Evolutionary conservation across 306 rosid species (phyloP).

Genomic region (Myrica gale): DNA sequence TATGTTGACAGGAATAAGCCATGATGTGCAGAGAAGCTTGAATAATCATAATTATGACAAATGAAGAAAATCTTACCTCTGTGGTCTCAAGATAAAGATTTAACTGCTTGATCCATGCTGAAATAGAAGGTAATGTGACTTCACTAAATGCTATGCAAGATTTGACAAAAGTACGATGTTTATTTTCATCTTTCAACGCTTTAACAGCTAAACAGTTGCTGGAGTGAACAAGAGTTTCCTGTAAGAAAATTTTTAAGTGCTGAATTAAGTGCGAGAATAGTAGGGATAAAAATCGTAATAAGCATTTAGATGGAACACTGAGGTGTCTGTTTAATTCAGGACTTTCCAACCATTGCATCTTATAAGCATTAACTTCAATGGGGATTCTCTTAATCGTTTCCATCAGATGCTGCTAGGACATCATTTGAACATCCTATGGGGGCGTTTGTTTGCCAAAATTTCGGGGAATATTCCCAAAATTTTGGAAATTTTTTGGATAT

Average conservation of each 20-base stretch:
- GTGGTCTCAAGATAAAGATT: constrained; percentile 89
- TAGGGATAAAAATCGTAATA: not conserved
- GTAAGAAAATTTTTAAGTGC: constrained; percentile 38
- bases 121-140: constrained; percentile 84
- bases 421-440: no score
- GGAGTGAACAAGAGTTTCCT: constrained; percentile 87
- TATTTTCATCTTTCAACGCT: constrained; percentile 54
- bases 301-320: not conserved
- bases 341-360: constrained; percentile 11
- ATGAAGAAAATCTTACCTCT: constrained; percentile 52
- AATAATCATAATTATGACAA: constrained; percentile 11
- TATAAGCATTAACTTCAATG: not conserved
- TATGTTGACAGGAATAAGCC: constrained; percentile 28
- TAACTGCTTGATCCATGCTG: constrained; percentile 55
- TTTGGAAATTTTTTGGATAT: no score
- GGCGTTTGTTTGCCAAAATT: no score
- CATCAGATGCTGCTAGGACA: not conserved
- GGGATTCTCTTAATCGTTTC: not conserved
- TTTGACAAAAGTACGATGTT: constrained; percentile 57
- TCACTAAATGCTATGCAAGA: constrained; percentile 88
- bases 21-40: constrained; percentile 13
- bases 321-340: constrained; percentile 10
- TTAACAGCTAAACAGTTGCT: constrained; percentile 72
- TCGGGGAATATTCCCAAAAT: no score
- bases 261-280: constrained; percentile 23